Evolutionary conservation across 768 basidiomycete genomes (phyloP).

Genomic region (Amanita subjunquillea): DNA sequence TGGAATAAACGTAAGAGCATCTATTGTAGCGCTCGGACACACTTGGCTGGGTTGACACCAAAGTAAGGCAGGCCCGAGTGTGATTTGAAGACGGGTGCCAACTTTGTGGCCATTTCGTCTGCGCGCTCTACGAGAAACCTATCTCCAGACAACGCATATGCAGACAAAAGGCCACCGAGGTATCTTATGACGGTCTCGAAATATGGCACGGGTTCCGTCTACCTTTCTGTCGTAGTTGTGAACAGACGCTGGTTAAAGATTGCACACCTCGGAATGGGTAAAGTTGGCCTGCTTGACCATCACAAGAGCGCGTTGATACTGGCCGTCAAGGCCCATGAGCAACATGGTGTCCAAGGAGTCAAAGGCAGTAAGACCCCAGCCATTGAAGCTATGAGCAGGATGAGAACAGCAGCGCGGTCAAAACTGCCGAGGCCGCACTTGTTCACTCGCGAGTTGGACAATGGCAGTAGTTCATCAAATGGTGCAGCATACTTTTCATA

Average conservation of each 20-base stretch:
- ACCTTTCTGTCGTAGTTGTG: neutral
- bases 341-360: constrained; percentile 85
- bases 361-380: constrained; percentile 69
- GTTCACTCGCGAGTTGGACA: constrained; percentile 34
- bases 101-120: constrained; percentile 63
- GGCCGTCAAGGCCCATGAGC: constrained; percentile 64
- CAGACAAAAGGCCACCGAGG: constrained; percentile 79
- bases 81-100: constrained; percentile 67
- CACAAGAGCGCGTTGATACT: constrained; percentile 56
- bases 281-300: constrained; percentile 43
- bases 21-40: constrained; percentile 9
- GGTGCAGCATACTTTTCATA: constrained; percentile 55
- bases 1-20: constrained; percentile 4
- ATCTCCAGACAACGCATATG: constrained; percentile 67
- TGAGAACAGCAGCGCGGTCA: neutral
- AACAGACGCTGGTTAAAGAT: neutral
- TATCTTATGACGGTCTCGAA: constrained; percentile 89
- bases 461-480: constrained; percentile 51
- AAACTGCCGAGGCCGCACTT: constrained; percentile 29
- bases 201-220: constrained; percentile 37
- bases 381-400: constrained; percentile 48
- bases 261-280: constrained; percentile 28
- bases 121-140: constrained; percentile 55
- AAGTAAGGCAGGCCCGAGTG: constrained; percentile 62
- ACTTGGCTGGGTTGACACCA: constrained; percentile 58